Evolutionary conservation across 2,329 filamentous ascomycete genomes (phyloP), one percentile per base, ranked within the genome.

Genomic region (Arachnopeziza araneosa): DNA sequence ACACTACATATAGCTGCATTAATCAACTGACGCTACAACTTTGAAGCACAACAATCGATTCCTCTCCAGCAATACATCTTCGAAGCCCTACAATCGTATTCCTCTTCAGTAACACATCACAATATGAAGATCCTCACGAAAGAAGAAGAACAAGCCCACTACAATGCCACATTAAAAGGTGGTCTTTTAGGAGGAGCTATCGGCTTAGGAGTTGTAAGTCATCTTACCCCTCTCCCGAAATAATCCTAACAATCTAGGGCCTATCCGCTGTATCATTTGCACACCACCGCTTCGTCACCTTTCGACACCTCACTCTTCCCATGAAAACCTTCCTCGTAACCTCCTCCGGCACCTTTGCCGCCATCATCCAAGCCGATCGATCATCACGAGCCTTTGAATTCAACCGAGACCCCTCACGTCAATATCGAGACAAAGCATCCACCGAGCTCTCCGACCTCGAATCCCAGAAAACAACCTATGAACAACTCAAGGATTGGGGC

Each of bases 101-200:
- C 26, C 26, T 5, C 26, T 5, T 5, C 17, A 5, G 17, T 44
- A 44, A 44, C 17, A 44, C 36, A 44, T 14, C 19, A 26, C 56
- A 36, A 57, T 30, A 99, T 98, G 95, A 98, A 97, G 88, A 81
- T 98, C 73, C 83, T 98, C 74, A 96, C 90, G 70, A 91, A 93
- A 75, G 91, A 97, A 84, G 91, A 97, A 79, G 93, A 97, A 78
- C 75, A 81, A 62, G 90, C 84, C 57, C 93, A 97, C 83, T 96
- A 96, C 83, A 78, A 80, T 73, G 79, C 83, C 61, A 95, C 96
- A 63, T 72, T 98, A 67, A 87, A 85, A 73, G 93, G 92, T 67
- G 93, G 95, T 68, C 71, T 85, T 64, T 75, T 89, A 65, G 95
- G 93, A 66, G 90, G 90, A 64, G 57, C 81, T 14, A 68, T 85